Percentiles rank a stretch among this genome's conserved stretches.
phyloP scores from a whole-genome alignment of 2,329 filamentous ascomycete species.

The Colletotrichum noveboracense region DNA sequence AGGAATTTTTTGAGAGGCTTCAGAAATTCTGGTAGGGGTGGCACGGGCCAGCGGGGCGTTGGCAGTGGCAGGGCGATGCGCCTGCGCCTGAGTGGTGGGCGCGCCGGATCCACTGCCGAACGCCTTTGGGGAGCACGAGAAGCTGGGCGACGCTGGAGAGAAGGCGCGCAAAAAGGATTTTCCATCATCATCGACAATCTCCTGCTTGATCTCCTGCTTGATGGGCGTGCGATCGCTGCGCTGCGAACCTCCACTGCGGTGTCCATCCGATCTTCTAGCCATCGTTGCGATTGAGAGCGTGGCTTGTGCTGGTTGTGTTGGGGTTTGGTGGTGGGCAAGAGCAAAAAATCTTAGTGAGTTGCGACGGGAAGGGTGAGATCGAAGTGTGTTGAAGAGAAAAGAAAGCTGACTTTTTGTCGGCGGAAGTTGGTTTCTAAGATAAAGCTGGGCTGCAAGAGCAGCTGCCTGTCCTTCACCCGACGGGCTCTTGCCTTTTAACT shows the following conservation, averaged over 20 bases:
- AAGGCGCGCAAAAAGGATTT: conserved; percentile 12
- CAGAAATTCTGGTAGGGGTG: conserved; percentile 1
- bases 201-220: not conserved
- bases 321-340: not conserved
- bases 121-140: not conserved
- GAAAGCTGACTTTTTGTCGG: not conserved
- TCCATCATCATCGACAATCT: not conserved
- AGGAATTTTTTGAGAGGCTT: conserved; percentile 19
- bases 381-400: not conserved
- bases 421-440: not conserved
- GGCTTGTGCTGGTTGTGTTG: not conserved
- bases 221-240: not conserved
- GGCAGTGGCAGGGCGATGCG: not conserved
- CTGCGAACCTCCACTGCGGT: not conserved
- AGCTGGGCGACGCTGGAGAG: not conserved
- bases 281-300: not conserved
- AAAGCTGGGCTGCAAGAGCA: not conserved
- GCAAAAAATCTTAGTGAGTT: not conserved
- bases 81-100: not conserved
- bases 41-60: conserved; percentile 6
- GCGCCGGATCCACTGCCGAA: not conserved
- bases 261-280: not conserved
- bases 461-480: not conserved
- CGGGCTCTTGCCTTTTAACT: not conserved
- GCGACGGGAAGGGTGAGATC: not conserved